A percentile compares a stretch with the other conserved stretches of the same genome.
Evolutionary conservation across 148 eudicot species (phyloP).

Genomic region (Spergularia bocconei): DNA sequence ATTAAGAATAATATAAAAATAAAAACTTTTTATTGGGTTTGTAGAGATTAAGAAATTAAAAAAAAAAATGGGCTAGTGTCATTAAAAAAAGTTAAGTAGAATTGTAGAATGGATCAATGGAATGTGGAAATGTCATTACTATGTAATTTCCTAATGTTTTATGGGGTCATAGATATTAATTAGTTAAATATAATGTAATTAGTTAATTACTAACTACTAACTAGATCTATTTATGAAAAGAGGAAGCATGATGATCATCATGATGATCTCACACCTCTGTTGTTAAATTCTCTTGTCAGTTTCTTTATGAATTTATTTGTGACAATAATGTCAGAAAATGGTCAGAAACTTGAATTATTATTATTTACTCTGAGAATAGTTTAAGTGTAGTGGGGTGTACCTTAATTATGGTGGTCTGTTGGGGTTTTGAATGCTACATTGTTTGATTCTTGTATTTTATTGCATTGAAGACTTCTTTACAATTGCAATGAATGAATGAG

Average conservation of each 20-base stretch:
- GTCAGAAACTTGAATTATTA: slow-evolving; percentile 21
- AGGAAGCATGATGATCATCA: slow-evolving; percentile 20
- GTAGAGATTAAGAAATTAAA: background rate
- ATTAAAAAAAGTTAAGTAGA: background rate
- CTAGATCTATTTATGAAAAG: slow-evolving; percentile 30
- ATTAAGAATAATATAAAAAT: background rate
- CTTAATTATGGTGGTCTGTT: slow-evolving; percentile 26
- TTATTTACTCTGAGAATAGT: slow-evolving; percentile 17
- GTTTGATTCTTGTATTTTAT: slow-evolving; percentile 29
- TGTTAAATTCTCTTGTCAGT: slow-evolving; percentile 19
- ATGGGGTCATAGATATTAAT: slow-evolving; percentile 3
- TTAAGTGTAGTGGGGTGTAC: slow-evolving; percentile 9
- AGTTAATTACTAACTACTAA: slow-evolving; percentile 38
- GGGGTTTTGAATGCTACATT: slow-evolving; percentile 35
- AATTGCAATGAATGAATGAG: slow-evolving; percentile 18
- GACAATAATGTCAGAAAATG: slow-evolving; percentile 25
- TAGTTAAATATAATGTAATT: slow-evolving; percentile 28
- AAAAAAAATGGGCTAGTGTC: background rate
- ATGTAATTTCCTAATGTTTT: slow-evolving; percentile 6
- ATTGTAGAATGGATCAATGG: slow-evolving; percentile 2
- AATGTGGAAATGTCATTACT: slow-evolving; percentile 10
- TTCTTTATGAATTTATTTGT: slow-evolving; percentile 10
- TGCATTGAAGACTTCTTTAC: slow-evolving; percentile 14
- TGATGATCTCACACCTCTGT: background rate
- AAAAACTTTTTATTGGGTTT: slow-evolving; percentile 4